Evolutionary conservation across 2,329 filamentous ascomycete species (phyloP).

Genomic region (Fusarium sterilihyphosum): DNA sequence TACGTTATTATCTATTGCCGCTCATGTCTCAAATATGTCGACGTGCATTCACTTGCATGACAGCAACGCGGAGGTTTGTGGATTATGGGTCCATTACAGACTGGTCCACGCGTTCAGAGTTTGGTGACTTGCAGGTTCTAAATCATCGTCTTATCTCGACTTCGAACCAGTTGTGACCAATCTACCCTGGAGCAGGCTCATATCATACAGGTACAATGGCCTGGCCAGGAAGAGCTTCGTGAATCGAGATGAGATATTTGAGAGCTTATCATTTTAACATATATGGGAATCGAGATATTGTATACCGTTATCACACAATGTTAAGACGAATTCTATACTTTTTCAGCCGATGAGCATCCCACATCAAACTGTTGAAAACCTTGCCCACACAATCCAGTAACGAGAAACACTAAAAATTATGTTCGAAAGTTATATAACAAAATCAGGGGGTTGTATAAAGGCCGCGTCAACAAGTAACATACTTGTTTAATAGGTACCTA

Average conservation of each 20-base stretch:
- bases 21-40: slow-evolving; percentile 9
- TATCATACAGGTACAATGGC: not conserved
- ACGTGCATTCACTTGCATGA: slow-evolving; percentile 11
- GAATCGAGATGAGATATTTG: not conserved
- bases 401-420: not conserved
- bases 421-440: not conserved
- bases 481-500: too few relatives aligned
- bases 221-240: not conserved
- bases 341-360: not conserved
- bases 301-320: too few relatives aligned
- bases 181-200: not conserved
- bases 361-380: not conserved
- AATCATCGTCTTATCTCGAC: not conserved
- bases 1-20: not conserved
- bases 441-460: not conserved
- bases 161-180: too few relatives aligned
- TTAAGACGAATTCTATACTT: not conserved
- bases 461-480: not conserved
- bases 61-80: slow-evolving; percentile 5
- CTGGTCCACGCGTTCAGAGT: not conserved
- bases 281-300: too few relatives aligned
- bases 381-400: not conserved
- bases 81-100: slow-evolving; percentile 14
- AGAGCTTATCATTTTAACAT: not conserved
- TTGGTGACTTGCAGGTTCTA: not conserved